phyloP scores from a whole-genome alignment of 2,329 filamentous ascomycete genomes.

The Beauveria bassiana region DNA sequence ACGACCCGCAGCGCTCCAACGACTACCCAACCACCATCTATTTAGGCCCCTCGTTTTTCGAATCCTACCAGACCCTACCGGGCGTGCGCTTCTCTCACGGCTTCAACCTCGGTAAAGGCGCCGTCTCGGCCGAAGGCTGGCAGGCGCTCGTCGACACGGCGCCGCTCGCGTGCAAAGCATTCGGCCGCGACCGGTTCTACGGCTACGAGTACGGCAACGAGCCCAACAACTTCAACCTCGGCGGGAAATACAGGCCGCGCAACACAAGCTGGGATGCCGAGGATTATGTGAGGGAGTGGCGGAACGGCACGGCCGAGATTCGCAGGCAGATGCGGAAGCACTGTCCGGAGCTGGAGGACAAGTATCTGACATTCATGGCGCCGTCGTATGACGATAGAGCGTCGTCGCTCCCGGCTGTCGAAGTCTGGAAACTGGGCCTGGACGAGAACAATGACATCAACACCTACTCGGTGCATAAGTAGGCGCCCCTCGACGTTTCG shows the following conservation, averaged over 20 bases:
- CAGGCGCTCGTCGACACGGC: constrained; percentile 46
- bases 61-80: constrained; percentile 52
- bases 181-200: constrained; percentile 42
- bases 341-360: constrained; percentile 39
- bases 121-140: constrained; percentile 42
- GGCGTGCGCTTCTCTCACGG: constrained; percentile 51
- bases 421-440: constrained; percentile 44
- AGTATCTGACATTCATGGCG: constrained; percentile 29
- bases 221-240: constrained; percentile 24
- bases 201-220: constrained; percentile 60
- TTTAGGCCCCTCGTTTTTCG: constrained; percentile 55
- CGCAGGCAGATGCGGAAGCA: constrained; percentile 33
- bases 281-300: constrained; percentile 48
- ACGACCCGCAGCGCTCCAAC: constrained; percentile 38
- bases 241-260: not conserved
- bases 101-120: constrained; percentile 49
- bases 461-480: constrained; percentile 49
- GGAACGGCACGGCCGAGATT: constrained; percentile 44
- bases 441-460: constrained; percentile 39
- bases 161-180: constrained; percentile 47
- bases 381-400: constrained; percentile 48
- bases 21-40: constrained; percentile 55
- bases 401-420: constrained; percentile 41
- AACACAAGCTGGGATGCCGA: not conserved
- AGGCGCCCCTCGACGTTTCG: constrained; percentile 15